These are phyloP conservation scores for Pseudisothecium myosuroides DNA, from an alignment of 225 moss, liverwort and hornwort species.

Conservation along the genomic window DNA sequence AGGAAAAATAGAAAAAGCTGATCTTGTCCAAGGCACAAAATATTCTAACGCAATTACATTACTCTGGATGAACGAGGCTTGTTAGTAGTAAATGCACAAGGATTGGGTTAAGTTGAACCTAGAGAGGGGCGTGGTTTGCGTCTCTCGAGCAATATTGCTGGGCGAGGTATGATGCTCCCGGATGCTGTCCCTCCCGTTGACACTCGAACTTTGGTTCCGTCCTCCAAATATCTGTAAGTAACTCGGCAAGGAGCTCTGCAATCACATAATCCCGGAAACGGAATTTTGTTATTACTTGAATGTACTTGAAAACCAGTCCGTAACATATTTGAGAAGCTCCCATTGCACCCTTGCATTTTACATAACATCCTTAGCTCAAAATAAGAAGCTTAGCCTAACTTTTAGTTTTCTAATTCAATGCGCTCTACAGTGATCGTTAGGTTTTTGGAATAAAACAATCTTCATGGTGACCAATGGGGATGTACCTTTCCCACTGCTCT, in stretches of 20 bases:
- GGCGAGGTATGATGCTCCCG: constrained; percentile 78
- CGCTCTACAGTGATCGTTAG: background rate
- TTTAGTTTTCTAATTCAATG: too few relatives aligned
- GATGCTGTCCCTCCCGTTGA: constrained; percentile 89
- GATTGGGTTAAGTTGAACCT: background rate
- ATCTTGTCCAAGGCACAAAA: background rate
- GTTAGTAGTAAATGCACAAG: background rate
- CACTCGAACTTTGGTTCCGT: constrained; percentile 85
- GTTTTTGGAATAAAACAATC: too few relatives aligned
- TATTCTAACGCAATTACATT: background rate
- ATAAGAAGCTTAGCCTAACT: background rate
- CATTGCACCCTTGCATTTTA: background rate
- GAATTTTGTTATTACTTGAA: background rate
- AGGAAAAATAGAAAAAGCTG: background rate
- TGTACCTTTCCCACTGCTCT: background rate
- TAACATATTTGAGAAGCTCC: background rate
- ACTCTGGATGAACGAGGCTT: background rate
- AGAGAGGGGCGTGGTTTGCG: constrained; percentile 53
- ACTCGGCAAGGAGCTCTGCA: constrained; percentile 80
- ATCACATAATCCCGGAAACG: background rate
- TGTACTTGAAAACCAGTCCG: background rate
- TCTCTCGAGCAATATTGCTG: constrained; percentile 74
- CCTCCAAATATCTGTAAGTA: constrained; percentile 77
- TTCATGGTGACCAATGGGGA: background rate
- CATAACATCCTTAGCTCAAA: background rate